Evolutionary conservation across 1,284 basidiomycete species (phyloP), one percentile per base, ranked within the genome.

Genomic region (Pyrrhoderma noxium): DNA sequence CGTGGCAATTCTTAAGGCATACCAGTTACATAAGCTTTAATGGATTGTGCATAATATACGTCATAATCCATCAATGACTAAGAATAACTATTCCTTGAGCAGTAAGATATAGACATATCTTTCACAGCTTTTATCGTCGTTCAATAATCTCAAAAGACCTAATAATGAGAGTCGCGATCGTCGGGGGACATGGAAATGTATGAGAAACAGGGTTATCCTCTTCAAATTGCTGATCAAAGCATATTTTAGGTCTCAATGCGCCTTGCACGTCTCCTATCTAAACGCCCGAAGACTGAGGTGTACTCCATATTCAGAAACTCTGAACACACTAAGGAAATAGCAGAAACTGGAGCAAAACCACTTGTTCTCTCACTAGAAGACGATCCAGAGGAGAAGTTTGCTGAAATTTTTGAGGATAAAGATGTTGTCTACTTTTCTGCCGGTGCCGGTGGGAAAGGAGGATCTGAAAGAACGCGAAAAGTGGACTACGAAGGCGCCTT

Each of bases 401-500:
- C 70, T 2, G 57, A 66, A 1, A 70, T 73, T 1, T 79, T 89
- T 56, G 58, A 68, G 22, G 71, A 70, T 2, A 63, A 70, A n/a
- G 67, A 76, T 43, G 70, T 79, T 19, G 77, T 89, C 13, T 73
- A 85, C 56, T 88, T 83, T 60, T 68, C 76, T 18, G 82, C 82
- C 0, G 86, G 86, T 1, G 80, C 85, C 0, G 85, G 83, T 0
- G 82, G 82, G 0, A 82, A 82, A 59, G 84, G 81, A 58, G 72
- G 77, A 0, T 65, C 71, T 8, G 81, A 84, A 53, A 67, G 85
- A 31, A 85, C 80, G 1, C 76, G 76, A 57, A 72, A 71, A 21
- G 85, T 89, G 8, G 87, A 89, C 62, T 79, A 80, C 59, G 76
- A 81, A 47, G 85, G 82, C 2, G 83, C 85, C 0, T 59, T 87